Conservation (phyloP, 371 early-diverging fungal species). For the Mycotypha africana region DNA sequence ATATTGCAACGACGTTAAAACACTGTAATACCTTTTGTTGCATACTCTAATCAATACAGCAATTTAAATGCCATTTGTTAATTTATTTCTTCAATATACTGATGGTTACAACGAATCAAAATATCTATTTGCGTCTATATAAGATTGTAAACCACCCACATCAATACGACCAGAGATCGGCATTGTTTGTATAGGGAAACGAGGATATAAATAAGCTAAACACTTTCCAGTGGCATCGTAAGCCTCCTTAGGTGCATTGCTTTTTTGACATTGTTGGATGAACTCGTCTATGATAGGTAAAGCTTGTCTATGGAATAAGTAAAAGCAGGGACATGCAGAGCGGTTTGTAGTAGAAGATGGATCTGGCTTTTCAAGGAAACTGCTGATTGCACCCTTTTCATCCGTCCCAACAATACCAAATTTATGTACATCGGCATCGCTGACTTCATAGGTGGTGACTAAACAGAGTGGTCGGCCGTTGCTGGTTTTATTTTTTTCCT, state of each 20-base stretch:
- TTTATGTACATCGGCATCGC: slow-evolving; percentile 39
- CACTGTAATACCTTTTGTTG: too few species aligned
- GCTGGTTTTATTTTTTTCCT: slow-evolving; percentile 12
- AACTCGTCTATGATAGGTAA: slow-evolving; percentile 37
- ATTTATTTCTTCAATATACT: too few species aligned
- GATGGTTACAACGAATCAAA: slow-evolving; percentile 9
- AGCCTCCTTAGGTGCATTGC: slow-evolving; percentile 29
- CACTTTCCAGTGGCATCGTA: slow-evolving; percentile 59
- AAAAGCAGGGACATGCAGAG: slow-evolving; percentile 61
- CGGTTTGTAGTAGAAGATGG: slow-evolving; percentile 40
- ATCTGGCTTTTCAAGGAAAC: slow-evolving; percentile 54
- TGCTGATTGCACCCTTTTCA: slow-evolving; percentile 26
- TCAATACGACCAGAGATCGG: slow-evolving; percentile 56
- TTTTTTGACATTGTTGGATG: slow-evolving; percentile 25
- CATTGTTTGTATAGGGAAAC: slow-evolving; percentile 32
- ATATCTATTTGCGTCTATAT: slow-evolving; percentile 51
- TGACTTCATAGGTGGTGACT: slow-evolving; percentile 44
- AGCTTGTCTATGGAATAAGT: slow-evolving; percentile 29
- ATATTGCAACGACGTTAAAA: too few species aligned
- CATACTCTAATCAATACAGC: too few species aligned
- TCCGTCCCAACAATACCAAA: slow-evolving; percentile 50
- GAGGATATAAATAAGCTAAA: slow-evolving; percentile 44
- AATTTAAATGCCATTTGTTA: too few species aligned
- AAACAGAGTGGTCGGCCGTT: too few species aligned
- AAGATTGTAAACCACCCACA: slow-evolving; percentile 52